phyloP scores from a whole-genome alignment of 2,329 filamentous ascomycete species.

The Aspergillus phoenicis region DNA sequence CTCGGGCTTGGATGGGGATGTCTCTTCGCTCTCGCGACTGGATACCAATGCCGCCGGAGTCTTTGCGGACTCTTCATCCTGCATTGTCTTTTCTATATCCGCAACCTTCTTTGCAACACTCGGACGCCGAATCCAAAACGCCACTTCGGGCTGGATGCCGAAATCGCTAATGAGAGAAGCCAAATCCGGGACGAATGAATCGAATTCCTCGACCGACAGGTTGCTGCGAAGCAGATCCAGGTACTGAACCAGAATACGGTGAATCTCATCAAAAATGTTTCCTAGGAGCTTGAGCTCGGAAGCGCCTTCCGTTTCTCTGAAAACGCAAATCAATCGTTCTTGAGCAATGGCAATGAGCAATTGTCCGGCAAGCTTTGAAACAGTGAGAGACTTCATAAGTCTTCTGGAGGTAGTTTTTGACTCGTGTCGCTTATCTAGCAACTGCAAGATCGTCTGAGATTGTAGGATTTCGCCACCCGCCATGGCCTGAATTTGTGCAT shows the following conservation, averaged over 20 bases:
- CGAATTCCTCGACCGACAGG: conserved; percentile 73
- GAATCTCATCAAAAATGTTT: conserved; percentile 86
- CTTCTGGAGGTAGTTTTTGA: conserved; percentile 74
- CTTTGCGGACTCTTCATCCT: conserved; percentile 27
- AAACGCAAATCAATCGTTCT: conserved; percentile 84
- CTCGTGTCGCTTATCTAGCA: conserved; percentile 80
- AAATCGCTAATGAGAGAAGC: conserved; percentile 74
- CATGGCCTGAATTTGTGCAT: conserved; percentile 83
- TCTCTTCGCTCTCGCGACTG: conserved; percentile 27
- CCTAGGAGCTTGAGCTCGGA: conserved; percentile 87
- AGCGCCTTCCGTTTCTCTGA: conserved; percentile 64
- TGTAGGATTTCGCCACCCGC: conserved; percentile 80
- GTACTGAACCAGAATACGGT: conserved; percentile 82
- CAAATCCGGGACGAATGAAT: conserved; percentile 74
- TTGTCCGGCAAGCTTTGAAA: conserved; percentile 76
- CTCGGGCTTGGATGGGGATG: conserved; percentile 18
- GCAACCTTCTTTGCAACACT: conserved; percentile 70
- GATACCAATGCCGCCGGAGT: conserved; percentile 1
- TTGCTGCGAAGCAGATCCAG: conserved; percentile 85
- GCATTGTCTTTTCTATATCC: conserved; percentile 40
- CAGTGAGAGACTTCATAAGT: conserved; percentile 75
- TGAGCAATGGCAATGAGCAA: conserved; percentile 89
- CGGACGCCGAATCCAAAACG: conserved; percentile 79
- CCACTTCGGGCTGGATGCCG: conserved; percentile 75
- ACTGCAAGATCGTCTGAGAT: conserved; percentile 74